A percentile compares a stretch with the other conserved stretches of the same genome.
phyloP scores from a whole-genome alignment of 2,329 filamentous ascomycete genomes.

The Stagonosporopsis cucurbitacearum region DNA sequence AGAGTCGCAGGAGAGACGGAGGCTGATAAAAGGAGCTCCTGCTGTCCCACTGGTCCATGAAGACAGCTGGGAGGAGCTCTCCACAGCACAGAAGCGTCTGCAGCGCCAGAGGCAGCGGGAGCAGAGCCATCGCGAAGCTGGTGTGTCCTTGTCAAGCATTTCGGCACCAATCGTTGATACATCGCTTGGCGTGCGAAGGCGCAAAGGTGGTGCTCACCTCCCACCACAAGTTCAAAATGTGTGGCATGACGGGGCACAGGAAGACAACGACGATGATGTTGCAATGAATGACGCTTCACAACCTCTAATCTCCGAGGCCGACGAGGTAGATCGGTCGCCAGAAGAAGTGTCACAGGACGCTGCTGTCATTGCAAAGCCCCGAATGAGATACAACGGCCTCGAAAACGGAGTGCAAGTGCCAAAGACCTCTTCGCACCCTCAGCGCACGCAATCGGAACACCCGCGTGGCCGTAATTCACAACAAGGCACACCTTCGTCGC shows the following conservation, averaged over 20 bases:
- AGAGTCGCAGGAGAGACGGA: constrained; percentile 52
- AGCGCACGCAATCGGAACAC: constrained; percentile 32
- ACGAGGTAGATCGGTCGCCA: constrained; percentile 33
- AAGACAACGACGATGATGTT: constrained; percentile 28
- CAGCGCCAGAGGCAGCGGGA: constrained; percentile 31
- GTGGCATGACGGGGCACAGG: constrained; percentile 22
- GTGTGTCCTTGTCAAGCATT: constrained; percentile 34
- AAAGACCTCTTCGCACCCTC: constrained; percentile 48
- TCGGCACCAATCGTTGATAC: constrained; percentile 28
- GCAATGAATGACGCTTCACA: constrained; percentile 31
- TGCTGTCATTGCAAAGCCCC: constrained; percentile 22
- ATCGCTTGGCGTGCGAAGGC: background rate
- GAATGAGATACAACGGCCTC: constrained; percentile 22
- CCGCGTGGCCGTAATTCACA: constrained; percentile 27
- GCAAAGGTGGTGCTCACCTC: background rate
- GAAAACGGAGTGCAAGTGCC: constrained; percentile 43
- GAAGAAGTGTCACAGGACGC: constrained; percentile 43
- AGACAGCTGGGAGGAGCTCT: constrained; percentile 42
- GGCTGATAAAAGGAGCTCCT: constrained; percentile 26
- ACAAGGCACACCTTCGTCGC: constrained; percentile 27
- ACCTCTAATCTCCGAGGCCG: constrained; percentile 14
- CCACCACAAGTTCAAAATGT: background rate
- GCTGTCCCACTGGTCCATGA: constrained; percentile 23
- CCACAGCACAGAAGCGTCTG: constrained; percentile 24
- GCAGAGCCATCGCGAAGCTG: constrained; percentile 31